Evolutionary conservation across 2,329 filamentous ascomycete species (phyloP).

Genomic region (Tolypocladium cylindrosporum): DNA sequence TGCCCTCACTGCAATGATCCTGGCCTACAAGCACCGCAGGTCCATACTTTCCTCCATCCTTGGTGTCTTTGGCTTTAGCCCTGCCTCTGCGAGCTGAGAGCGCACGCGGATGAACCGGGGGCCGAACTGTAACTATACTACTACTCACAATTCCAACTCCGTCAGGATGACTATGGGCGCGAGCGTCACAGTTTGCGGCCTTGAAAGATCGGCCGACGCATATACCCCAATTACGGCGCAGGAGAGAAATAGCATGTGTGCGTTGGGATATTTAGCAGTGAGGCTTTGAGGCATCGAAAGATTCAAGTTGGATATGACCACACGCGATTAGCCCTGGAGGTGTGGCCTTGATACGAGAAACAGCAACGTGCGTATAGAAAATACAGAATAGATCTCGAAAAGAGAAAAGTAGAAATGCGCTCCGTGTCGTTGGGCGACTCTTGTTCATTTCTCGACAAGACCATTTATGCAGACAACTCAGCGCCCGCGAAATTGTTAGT

Average conservation of each 20-base stretch:
- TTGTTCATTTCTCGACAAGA: background rate
- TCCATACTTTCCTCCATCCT: slow-evolving; percentile 6
- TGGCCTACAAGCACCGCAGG: slow-evolving; percentile 17
- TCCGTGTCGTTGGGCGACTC: background rate
- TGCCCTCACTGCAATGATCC: slow-evolving; percentile 12
- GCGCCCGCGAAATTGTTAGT: too few relatives aligned
- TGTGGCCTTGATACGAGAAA: background rate
- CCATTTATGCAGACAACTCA: background rate
- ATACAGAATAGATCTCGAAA: background rate
- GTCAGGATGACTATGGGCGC: background rate
- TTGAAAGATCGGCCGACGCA: background rate
- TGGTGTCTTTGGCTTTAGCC: background rate
- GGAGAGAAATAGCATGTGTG: background rate
- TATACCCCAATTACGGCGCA: background rate
- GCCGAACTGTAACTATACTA: background rate
- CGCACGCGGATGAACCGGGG: background rate
- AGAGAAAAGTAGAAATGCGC: background rate
- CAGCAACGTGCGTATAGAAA: background rate
- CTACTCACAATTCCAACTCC: background rate
- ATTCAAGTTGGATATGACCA: background rate
- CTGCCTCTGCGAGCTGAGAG: background rate
- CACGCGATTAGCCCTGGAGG: background rate
- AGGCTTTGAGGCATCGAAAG: background rate
- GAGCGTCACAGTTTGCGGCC: background rate
- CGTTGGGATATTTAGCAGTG: background rate